Evolutionary conservation across 805 yeast genomes (phyloP).

Genomic region (Barnettozyma salicaria): DNA sequence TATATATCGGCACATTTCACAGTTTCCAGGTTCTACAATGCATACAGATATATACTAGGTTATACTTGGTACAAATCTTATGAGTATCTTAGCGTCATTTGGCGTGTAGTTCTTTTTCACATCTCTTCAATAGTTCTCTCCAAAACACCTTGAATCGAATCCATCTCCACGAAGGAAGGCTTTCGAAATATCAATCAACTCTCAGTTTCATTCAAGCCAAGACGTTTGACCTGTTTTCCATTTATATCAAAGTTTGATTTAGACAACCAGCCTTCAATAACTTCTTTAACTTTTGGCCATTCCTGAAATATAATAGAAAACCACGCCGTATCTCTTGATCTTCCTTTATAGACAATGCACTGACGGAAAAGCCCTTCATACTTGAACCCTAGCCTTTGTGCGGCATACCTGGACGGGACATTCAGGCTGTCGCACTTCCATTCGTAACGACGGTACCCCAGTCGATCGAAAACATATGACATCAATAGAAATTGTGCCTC

Average conservation of each 20-base stretch:
- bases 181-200: no score
- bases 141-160: no score
- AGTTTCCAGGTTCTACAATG: no score
- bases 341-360: slow-evolving; percentile 1
- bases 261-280: not conserved
- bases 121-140: no score
- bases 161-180: no score
- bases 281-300: not conserved
- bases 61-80: no score
- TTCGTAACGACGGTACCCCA: slow-evolving; percentile 8
- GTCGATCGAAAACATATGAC: slow-evolving; percentile 3
- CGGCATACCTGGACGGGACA: slow-evolving; percentile 5
- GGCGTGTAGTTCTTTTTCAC: no score
- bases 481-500: slow-evolving; percentile 7
- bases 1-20: no score
- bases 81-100: no score
- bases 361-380: slow-evolving; percentile 4
- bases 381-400: slow-evolving; percentile 5
- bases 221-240: slow-evolving; percentile 1
- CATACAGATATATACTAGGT: no score
- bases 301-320: slow-evolving; percentile 2
- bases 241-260: slow-evolving; percentile 2
- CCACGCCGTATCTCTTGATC: slow-evolving; percentile 8
- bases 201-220: no score
- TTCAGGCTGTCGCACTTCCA: slow-evolving; percentile 9